Evolutionary conservation across 2,329 filamentous ascomycete species (phyloP), one percentile per base, ranked within the genome.

Genomic region (Fusarium sp.): DNA sequence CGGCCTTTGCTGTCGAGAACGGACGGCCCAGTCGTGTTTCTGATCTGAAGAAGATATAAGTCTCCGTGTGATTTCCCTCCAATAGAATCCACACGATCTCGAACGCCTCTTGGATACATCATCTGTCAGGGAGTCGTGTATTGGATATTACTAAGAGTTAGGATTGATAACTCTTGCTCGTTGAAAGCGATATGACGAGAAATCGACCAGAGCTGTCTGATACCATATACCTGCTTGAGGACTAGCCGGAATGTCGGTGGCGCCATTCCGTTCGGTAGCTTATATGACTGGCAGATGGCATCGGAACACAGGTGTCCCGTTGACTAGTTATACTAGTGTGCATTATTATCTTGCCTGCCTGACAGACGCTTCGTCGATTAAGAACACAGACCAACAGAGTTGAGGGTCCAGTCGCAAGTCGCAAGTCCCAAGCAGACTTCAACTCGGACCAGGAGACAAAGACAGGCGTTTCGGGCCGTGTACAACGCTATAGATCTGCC

Each of bases 241-340:
- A 63, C 41, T 64, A 66, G 56, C 39, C 51, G n/a, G 41, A 47
- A 63, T 65, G 35, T 28, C 36, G 38, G 63, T 77, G 75, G 70
- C 75, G 70, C 73, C 75, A 77, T 77, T 66, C 70, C 42, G 59
- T 39, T 66, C 51, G 58, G 56, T 53, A 69, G 48, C 66, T 69
- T 55, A 64, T 69, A 55, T 68, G 32, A 69, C 51, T 69, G 66
- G 66, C 32, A 63, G 59, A 63, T 55, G 58, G 39, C 30, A 63
- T 75, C 70, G 47, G 70, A 53, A 48, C 45, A 62, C 58, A 55
- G 36, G 41, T 50, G 60, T 30, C 36, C 58, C 65, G 35, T 51
- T 32, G 62, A 42, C n/a, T 63, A 69, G 66, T 54, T 74, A 70
- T 73, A 66, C 64, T 48, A 51, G 47, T 39, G 35, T 64, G 53